Evolutionary conservation across 768 basidiomycete genomes (phyloP).

Genomic region (Podaxis pistillaris): DNA sequence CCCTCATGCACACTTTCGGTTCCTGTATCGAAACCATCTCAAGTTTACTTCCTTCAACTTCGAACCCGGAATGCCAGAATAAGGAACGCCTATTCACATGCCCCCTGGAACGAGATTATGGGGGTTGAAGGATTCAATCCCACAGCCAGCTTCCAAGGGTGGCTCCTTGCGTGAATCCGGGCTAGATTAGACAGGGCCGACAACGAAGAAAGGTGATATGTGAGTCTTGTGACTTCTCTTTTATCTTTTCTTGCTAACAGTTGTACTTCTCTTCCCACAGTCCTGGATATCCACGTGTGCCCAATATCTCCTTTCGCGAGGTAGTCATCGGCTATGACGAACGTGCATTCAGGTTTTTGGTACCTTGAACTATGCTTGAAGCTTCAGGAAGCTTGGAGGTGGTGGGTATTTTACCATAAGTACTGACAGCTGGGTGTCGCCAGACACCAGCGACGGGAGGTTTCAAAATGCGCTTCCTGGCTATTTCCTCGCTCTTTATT

Average conservation of each 20-base stretch:
- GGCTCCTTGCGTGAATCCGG: background rate
- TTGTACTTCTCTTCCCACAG: background rate
- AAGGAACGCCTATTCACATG: too few species aligned
- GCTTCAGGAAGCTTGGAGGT: background rate
- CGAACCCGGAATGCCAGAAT: too few species aligned
- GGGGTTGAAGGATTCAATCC: background rate
- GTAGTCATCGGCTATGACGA: background rate
- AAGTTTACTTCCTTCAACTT: too few species aligned
- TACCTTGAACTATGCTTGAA: background rate
- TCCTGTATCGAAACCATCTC: too few species aligned
- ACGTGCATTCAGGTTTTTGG: background rate
- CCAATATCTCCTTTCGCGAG: background rate
- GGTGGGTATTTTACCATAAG: background rate
- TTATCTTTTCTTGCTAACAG: background rate
- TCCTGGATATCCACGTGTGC: background rate
- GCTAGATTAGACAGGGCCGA: background rate
- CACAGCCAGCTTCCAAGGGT: background rate
- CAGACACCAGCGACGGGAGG: background rate
- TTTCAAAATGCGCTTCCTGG: background rate
- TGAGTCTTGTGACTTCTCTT: background rate
- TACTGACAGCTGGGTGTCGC: background rate
- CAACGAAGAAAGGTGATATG: background rate
- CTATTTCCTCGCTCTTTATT: constrained; percentile 9
- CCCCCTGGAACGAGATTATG: too few species aligned
- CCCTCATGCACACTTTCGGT: too few species aligned